phyloP scores from a whole-genome alignment of 2,329 filamentous ascomycete species.

The Xylariales sp. region DNA sequence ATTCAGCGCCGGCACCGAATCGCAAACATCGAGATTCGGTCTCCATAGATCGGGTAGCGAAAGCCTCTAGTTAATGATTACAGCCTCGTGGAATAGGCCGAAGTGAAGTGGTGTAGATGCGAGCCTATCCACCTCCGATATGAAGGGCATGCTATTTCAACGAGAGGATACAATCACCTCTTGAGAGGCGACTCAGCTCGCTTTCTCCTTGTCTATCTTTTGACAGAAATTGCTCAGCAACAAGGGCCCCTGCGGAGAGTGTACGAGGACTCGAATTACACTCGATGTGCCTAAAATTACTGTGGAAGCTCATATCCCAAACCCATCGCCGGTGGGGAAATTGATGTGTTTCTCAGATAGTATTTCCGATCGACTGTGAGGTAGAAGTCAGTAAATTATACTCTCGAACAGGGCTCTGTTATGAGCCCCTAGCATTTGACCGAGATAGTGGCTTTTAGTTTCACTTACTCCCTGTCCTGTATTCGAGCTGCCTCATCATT shows the following conservation, averaged over 20 bases:
- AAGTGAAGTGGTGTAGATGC: background rate
- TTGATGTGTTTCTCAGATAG: slow-evolving; percentile 43
- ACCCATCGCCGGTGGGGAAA: slow-evolving; percentile 27
- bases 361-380: slow-evolving; percentile 43
- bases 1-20: background rate
- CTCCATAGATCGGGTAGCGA: background rate
- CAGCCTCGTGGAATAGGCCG: background rate
- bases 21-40: background rate
- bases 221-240: background rate
- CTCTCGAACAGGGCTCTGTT: background rate
- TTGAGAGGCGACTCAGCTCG: background rate
- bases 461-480: slow-evolving; percentile 41
- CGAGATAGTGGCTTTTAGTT: background rate
- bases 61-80: background rate
- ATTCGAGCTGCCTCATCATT: slow-evolving; percentile 50
- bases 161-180: background rate
- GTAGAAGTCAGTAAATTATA: slow-evolving; percentile 3
- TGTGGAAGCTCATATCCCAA: slow-evolving; percentile 29
- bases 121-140: background rate
- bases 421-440: background rate
- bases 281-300: background rate
- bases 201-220: background rate
- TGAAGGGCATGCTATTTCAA: background rate
- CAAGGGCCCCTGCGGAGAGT: background rate
- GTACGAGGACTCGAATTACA: background rate